phyloP scores from a whole-genome alignment of 2,329 filamentous ascomycete genomes.

The Botryotinia convoluta region DNA sequence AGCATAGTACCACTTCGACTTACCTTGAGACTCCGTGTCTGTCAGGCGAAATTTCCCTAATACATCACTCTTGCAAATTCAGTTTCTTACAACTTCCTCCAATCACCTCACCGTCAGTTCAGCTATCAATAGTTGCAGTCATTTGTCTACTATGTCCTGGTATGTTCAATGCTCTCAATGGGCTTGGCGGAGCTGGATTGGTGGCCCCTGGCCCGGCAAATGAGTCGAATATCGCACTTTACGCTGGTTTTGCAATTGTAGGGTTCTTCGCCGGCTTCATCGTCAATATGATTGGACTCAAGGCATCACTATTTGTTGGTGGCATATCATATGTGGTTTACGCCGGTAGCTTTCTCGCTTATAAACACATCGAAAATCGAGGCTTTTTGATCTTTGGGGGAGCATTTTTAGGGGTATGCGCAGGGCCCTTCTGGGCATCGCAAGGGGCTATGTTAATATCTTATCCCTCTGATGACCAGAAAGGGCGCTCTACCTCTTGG shows the following conservation, averaged over 20 bases:
- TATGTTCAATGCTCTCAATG: constrained; percentile 66
- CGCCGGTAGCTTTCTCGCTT: constrained; percentile 65
- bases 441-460: constrained; percentile 84
- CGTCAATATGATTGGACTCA: constrained; percentile 70
- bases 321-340: constrained; percentile 75
- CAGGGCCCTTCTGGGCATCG: constrained; percentile 75
- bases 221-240: constrained; percentile 42
- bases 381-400: constrained; percentile 74
- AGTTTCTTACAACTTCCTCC: constrained; percentile 5
- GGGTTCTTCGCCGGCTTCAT: constrained; percentile 71
- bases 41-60: background rate
- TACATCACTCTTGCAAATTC: constrained; percentile 2
- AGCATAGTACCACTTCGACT: constrained; percentile 9
- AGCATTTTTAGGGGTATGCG: constrained; percentile 69
- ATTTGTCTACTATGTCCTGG: constrained; percentile 68
- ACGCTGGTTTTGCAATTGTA: constrained; percentile 50
- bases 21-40: constrained; percentile 2
- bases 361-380: constrained; percentile 53
- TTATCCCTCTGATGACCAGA: constrained; percentile 74
- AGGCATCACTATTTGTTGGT: constrained; percentile 62
- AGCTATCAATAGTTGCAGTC: constrained; percentile 53
- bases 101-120: constrained; percentile 11
- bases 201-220: constrained; percentile 53
- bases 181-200: constrained; percentile 61
- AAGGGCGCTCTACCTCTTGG: constrained; percentile 71